These are phyloP conservation scores for Bathelium albidoporum DNA, from an alignment of 495 filamentous ascomycete genomes.

Conservation along the genomic window DNA sequence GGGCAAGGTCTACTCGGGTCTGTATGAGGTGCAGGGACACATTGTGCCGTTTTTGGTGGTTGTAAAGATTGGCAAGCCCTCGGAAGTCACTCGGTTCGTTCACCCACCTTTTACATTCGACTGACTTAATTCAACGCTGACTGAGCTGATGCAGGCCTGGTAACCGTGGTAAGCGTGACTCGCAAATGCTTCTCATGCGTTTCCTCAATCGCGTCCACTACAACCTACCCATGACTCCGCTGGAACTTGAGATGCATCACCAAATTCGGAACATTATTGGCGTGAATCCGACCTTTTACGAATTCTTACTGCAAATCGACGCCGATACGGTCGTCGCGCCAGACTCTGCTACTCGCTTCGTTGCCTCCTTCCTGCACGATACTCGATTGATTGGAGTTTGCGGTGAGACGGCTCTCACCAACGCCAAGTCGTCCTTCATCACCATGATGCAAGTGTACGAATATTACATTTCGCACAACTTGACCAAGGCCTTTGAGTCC, in stretches of 20 bases:
- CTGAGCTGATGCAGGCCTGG: constrained; percentile 56
- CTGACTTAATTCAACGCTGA: neutral
- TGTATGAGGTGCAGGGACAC: constrained; percentile 96
- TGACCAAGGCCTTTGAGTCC: constrained; percentile 97
- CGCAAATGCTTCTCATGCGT: constrained; percentile 94
- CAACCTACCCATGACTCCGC: constrained; percentile 86
- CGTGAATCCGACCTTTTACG: constrained; percentile 96
- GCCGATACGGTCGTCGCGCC: constrained; percentile 90
- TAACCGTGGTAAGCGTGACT: constrained; percentile 98
- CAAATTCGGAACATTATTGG: constrained; percentile 99
- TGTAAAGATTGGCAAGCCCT: constrained; percentile 95
- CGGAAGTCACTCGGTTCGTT: constrained; percentile 63
- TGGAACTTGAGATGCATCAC: constrained; percentile 97
- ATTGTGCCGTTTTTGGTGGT: constrained; percentile 97
- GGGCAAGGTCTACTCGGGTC: constrained; percentile 94
- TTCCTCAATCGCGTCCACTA: constrained; percentile 98
- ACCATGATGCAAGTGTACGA: constrained; percentile 99
- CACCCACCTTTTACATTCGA: neutral
- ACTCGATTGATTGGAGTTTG: constrained; percentile 86
- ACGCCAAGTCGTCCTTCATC: constrained; percentile 81
- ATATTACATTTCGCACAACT: constrained; percentile 97
- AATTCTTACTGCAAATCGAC: constrained; percentile 94
- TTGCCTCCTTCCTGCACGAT: constrained; percentile 82
- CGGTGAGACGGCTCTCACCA: constrained; percentile 87
- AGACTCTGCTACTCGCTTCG: constrained; percentile 87